Conservation (phyloP, 441 rosid genomes). For the Euphorbia schlechtendalii region DNA sequence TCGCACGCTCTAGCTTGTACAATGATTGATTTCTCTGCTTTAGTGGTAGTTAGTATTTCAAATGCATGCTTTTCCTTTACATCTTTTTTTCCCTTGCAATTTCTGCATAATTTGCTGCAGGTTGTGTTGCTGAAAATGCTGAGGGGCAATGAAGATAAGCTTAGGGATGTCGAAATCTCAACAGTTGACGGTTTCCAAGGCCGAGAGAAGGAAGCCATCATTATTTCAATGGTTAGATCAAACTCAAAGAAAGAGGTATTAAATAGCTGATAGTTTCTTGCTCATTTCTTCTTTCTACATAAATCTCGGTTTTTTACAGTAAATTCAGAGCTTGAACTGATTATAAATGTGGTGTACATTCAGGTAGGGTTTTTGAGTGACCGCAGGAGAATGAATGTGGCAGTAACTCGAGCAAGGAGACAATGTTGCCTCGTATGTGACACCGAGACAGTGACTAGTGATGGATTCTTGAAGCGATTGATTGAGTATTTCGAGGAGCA, state of each 20-base stretch:
- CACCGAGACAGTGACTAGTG: conserved; percentile 71
- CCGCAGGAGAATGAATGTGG: conserved; percentile 89
- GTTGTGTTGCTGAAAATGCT: conserved; percentile 68
- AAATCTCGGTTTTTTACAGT: too few species aligned
- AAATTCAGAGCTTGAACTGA: too few species aligned
- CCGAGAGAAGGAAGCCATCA: conserved; percentile 86
- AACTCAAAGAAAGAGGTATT: conserved; percentile 80
- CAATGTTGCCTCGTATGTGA: conserved; percentile 89
- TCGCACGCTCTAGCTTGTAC: not conserved
- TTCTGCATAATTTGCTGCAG: conserved; percentile 29
- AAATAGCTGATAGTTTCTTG: conserved; percentile 1
- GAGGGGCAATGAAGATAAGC: conserved; percentile 63
- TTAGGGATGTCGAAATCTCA: conserved; percentile 77
- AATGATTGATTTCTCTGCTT: not conserved
- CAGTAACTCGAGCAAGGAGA: conserved; percentile 87
- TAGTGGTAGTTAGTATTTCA: not conserved
- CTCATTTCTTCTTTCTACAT: not conserved
- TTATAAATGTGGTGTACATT: not conserved
- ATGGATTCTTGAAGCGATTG: conserved; percentile 71
- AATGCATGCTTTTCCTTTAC: conserved; percentile 3
- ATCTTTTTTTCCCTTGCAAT: conserved; percentile 11
- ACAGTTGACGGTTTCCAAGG: conserved; percentile 99
- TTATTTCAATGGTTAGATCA: conserved; percentile 92
- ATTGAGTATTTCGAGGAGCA: conserved; percentile 86
- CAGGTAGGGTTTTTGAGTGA: conserved; percentile 85